Evolutionary conservation across 495 filamentous ascomycete species (phyloP).

Genomic region (Daldinia caldariorum): DNA sequence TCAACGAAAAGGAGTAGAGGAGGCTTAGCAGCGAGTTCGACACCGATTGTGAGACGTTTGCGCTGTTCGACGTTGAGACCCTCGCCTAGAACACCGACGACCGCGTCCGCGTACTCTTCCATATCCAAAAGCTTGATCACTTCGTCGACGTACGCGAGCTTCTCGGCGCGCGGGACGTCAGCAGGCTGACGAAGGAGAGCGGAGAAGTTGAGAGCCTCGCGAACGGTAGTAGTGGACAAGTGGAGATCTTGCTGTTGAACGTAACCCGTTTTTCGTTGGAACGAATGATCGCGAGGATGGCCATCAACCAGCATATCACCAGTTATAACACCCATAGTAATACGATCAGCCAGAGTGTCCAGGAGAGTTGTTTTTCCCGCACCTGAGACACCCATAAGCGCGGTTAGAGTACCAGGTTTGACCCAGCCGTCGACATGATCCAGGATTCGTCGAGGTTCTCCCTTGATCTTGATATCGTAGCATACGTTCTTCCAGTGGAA

Average conservation of each 20-base stretch:
- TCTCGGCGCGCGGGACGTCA: slow-evolving; percentile 72
- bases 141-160: slow-evolving; percentile 87
- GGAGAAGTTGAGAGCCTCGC: slow-evolving; percentile 84
- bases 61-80: slow-evolving; percentile 94
- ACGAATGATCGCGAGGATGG: slow-evolving; percentile 75
- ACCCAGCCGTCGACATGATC: slow-evolving; percentile 90
- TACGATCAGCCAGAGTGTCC: slow-evolving; percentile 78
- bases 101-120: slow-evolving; percentile 85
- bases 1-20: slow-evolving; percentile 90
- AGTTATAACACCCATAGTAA: slow-evolving; percentile 84
- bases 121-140: slow-evolving; percentile 91
- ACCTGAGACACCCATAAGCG: slow-evolving; percentile 83
- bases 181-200: slow-evolving; percentile 86
- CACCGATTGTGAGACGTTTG: slow-evolving; percentile 89
- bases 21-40: slow-evolving; percentile 91
- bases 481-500: slow-evolving; percentile 89
- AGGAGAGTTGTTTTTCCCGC: slow-evolving; percentile 80
- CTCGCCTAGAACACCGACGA: slow-evolving; percentile 87
- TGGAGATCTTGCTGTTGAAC: slow-evolving; percentile 97
- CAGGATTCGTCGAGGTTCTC: slow-evolving; percentile 75
- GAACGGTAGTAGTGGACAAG: slow-evolving; percentile 83
- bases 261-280: slow-evolving; percentile 94
- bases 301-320: slow-evolving; percentile 90
- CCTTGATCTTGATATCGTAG: slow-evolving; percentile 91
- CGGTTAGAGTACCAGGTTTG: slow-evolving; percentile 88